phyloP scores from a whole-genome alignment of 768 basidiomycete genomes.

The Butyriboletus loyo region DNA sequence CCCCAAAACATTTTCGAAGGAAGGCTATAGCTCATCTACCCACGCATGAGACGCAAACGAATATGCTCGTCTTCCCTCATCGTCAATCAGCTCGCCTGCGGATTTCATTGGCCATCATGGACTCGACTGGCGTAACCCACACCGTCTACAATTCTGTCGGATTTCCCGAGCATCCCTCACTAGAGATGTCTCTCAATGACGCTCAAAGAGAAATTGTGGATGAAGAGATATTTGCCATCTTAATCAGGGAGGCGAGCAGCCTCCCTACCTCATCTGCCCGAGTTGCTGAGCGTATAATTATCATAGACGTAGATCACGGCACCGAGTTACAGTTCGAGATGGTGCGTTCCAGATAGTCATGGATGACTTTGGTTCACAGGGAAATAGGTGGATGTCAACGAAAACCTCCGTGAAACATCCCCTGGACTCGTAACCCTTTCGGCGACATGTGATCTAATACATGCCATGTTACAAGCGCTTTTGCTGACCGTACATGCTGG shows the following conservation, averaged over 20 bases:
- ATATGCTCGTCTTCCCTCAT: constrained; percentile 56
- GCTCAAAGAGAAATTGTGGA: constrained; percentile 76
- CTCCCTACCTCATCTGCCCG: constrained; percentile 74
- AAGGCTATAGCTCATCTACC: constrained; percentile 70
- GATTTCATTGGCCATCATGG: constrained; percentile 47
- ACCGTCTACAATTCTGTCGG: constrained; percentile 38
- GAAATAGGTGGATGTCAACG: constrained; percentile 35
- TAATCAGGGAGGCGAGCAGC: constrained; percentile 74
- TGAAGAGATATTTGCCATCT: constrained; percentile 71
- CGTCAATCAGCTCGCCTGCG: constrained; percentile 62
- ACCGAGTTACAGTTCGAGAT: constrained; percentile 71
- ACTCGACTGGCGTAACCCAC: constrained; percentile 31
- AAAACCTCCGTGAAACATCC: constrained; percentile 8
- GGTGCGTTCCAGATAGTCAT: constrained; percentile 38
- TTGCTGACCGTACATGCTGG: constrained; percentile 58
- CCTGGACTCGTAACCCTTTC: constrained; percentile 17
- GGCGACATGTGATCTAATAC: constrained; percentile 64
- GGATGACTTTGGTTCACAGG: background rate
- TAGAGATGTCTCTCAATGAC: constrained; percentile 50
- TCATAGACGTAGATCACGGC: constrained; percentile 71
- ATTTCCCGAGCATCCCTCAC: constrained; percentile 31
- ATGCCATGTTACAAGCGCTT: constrained; percentile 59
- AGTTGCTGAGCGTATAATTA: constrained; percentile 75
- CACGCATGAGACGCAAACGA: constrained; percentile 41
- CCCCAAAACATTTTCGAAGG: constrained; percentile 59